Evolutionary conservation across 2,329 filamentous ascomycete genomes (phyloP).

Genomic region (Clathrospora elynae): DNA sequence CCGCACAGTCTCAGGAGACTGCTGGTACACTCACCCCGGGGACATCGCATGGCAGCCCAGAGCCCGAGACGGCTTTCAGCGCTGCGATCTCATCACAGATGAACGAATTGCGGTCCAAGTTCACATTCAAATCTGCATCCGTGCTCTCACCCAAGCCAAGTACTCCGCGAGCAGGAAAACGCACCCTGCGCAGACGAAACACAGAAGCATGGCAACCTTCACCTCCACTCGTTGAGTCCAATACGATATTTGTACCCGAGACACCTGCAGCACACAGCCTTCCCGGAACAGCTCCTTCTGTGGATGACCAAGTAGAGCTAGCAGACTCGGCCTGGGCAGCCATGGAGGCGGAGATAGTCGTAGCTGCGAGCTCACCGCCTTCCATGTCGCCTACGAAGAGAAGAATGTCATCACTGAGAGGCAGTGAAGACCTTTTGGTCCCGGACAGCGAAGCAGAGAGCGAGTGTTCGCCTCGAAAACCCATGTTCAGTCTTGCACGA

Average conservation of each 20-base stretch:
- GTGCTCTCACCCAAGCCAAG: constrained; percentile 6
- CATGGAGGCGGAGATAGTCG: constrained; percentile 39
- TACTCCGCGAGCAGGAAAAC: constrained; percentile 6
- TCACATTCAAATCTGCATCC: constrained; percentile 29
- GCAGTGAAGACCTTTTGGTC: constrained; percentile 55
- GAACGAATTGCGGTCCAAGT: constrained; percentile 39
- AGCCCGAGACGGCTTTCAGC: constrained; percentile 34
- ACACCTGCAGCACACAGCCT: constrained; percentile 8
- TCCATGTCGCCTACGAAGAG: constrained; percentile 27
- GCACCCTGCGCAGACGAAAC: constrained; percentile 11
- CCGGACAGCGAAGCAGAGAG: constrained; percentile 52
- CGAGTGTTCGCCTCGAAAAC: constrained; percentile 43
- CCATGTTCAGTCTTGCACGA: constrained; percentile 46
- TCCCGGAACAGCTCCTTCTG: constrained; percentile 12
- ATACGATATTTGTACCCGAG: constrained; percentile 1
- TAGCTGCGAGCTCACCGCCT: constrained; percentile 38
- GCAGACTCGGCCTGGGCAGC: constrained; percentile 35
- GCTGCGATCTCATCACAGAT: constrained; percentile 36
- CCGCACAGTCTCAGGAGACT: constrained; percentile 34
- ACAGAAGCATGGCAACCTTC: constrained; percentile 15
- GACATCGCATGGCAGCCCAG: constrained; percentile 38
- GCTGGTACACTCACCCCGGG: constrained; percentile 38
- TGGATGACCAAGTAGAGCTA: constrained; percentile 15
- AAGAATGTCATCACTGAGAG: constrained; percentile 38
- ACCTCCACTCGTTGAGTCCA: constrained; percentile 9